Evolutionary conservation across 768 basidiomycete species (phyloP).

Genomic region (Grammothele lineata): DNA sequence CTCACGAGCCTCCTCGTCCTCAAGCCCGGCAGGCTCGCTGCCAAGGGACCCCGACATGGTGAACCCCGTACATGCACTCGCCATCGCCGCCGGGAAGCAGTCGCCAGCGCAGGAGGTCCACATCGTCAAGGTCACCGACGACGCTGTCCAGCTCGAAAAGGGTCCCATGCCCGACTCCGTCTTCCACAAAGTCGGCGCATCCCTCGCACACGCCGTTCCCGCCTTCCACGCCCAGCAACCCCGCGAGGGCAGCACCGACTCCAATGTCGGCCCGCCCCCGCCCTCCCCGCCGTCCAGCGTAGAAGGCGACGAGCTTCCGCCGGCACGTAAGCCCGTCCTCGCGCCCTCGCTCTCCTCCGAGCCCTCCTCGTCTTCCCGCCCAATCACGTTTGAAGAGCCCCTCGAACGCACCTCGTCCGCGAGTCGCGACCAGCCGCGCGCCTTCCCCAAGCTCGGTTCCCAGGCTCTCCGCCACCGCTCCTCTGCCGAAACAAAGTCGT

Average conservation of each 20-base stretch:
- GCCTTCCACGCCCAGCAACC: constrained; percentile 3
- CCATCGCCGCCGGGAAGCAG: constrained; percentile 21
- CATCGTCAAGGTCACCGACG: constrained; percentile 49
- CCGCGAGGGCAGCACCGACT: constrained; percentile 13
- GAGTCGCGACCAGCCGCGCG: constrained; percentile 23
- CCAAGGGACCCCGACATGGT: constrained; percentile 15
- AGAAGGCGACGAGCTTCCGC: constrained; percentile 18
- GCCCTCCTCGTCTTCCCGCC: constrained; percentile 12
- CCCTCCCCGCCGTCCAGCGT: constrained; percentile 49
- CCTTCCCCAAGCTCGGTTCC: constrained; percentile 21
- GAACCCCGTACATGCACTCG: constrained; percentile 33
- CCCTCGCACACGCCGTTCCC: constrained; percentile 18
- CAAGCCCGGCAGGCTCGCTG: constrained; percentile 32
- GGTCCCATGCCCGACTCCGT: constrained; percentile 32
- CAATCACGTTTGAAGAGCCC: constrained; percentile 33
- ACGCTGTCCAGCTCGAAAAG: constrained; percentile 40
- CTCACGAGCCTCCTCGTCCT: constrained; percentile 1
- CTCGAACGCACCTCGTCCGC: constrained; percentile 29
- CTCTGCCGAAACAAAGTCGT: constrained; percentile 47
- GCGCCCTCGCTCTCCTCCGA: constrained; percentile 18
- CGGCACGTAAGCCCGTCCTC: neutral
- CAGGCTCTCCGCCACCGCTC: constrained; percentile 39
- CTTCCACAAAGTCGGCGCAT: constrained; percentile 32
- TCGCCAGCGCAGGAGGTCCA: constrained; percentile 45
- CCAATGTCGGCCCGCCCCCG: constrained; percentile 49